These are phyloP conservation scores for Abelmoschus esculentus DNA, from an alignment of 345 rosid genomes.

Conservation along the genomic window DNA sequence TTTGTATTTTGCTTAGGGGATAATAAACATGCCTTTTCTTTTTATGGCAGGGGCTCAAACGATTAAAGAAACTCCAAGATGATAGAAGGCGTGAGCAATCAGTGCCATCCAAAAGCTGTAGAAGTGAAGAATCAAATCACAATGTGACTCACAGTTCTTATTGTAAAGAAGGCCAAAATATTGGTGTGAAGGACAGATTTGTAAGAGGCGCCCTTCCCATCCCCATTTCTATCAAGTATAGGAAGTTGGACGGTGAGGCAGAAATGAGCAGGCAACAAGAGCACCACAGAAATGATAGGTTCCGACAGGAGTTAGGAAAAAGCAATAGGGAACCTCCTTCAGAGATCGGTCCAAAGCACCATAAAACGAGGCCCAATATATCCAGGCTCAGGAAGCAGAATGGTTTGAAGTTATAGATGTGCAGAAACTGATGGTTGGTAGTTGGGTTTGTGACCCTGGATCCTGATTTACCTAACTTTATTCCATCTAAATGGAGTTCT, in stretches of 20 bases:
- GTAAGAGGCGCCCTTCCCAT: conserved; percentile 29
- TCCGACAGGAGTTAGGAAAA: conserved; percentile 29
- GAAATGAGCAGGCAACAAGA: conserved; percentile 25
- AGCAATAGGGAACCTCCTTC: conserved; percentile 26
- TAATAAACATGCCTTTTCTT: not conserved
- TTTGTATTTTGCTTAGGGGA: not conserved
- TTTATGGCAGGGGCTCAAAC: conserved; percentile 41
- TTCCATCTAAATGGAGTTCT: conserved; percentile 40
- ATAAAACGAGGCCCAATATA: conserved; percentile 49
- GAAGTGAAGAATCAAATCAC: conserved; percentile 25
- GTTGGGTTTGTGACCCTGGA: conserved; percentile 26
- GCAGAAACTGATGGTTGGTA: conserved; percentile 8
- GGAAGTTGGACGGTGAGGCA: conserved; percentile 30
- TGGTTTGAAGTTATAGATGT: conserved; percentile 23
- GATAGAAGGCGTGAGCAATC: conserved; percentile 32
- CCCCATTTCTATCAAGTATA: conserved; percentile 43
- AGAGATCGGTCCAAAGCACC: conserved; percentile 55
- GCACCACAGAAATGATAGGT: conserved; percentile 23
- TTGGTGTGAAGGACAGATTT: conserved; percentile 25
- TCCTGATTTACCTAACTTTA: conserved; percentile 40
- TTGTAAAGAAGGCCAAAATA: conserved; percentile 25
- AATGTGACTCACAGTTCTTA: conserved; percentile 1
- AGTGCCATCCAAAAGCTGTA: conserved; percentile 15
- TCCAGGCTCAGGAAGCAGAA: conserved; percentile 37
- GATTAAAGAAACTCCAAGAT: conserved; percentile 48